phyloP scores from a whole-genome alignment of 2,329 filamentous ascomycete genomes.

The Aspergillus uvarum region DNA sequence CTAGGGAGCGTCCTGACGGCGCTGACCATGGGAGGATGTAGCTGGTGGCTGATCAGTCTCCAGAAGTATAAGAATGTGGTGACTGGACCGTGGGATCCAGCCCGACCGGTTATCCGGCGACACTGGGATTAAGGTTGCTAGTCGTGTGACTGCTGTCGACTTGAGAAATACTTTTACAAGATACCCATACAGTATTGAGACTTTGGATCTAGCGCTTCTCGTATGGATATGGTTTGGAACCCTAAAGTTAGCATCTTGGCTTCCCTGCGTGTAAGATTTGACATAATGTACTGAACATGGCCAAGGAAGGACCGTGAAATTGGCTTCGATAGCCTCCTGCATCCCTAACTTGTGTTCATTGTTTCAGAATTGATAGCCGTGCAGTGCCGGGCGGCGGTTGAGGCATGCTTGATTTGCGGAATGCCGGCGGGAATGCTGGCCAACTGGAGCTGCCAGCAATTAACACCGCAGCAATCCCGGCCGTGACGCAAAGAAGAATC shows the following conservation, averaged over 20 bases:
- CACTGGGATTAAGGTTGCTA: constrained; percentile 39
- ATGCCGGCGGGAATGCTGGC: not conserved
- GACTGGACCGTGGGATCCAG: constrained; percentile 95
- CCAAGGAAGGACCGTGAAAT: not conserved
- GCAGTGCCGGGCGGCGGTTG: not conserved
- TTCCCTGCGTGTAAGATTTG: not conserved
- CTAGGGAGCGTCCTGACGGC: constrained; percentile 73
- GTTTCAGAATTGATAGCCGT: not conserved
- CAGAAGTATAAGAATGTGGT: constrained; percentile 99
- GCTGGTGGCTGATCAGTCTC: constrained; percentile 95
- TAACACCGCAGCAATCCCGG: not conserved
- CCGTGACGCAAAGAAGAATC: not conserved
- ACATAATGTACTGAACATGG: not conserved
- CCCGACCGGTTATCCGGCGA: constrained; percentile 62
- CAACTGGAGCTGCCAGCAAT: not conserved
- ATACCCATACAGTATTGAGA: not conserved
- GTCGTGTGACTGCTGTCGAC: not conserved
- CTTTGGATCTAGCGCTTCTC: not conserved
- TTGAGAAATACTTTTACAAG: not conserved
- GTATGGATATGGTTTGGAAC: not conserved
- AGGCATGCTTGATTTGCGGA: not conserved
- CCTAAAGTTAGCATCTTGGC: not conserved
- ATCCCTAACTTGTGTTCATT: not conserved
- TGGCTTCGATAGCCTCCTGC: not conserved
- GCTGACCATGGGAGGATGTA: constrained; percentile 85